phyloP scores from a whole-genome alignment of 2,329 filamentous ascomycete genomes.

The Colletotrichum melonis region DNA sequence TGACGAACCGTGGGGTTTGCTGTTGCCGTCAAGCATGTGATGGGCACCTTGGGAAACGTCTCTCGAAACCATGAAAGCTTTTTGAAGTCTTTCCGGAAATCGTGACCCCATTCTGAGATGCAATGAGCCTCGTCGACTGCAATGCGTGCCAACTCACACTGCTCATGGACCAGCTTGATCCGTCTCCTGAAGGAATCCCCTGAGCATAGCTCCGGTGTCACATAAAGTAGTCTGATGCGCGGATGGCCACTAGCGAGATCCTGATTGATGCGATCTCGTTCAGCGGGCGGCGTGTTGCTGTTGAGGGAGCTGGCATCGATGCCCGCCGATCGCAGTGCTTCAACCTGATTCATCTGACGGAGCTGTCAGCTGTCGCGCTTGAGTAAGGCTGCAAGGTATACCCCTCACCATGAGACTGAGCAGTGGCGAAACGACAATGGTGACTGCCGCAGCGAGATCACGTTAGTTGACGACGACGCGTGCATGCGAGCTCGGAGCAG shows the following conservation, averaged over 20 bases:
- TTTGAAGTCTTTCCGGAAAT: constrained; percentile 94
- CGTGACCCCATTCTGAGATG: constrained; percentile 98
- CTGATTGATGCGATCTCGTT: constrained; percentile 76
- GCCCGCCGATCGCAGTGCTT: constrained; percentile 77
- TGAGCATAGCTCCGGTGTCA: constrained; percentile 91
- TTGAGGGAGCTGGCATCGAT: constrained; percentile 90
- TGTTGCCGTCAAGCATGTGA: constrained; percentile 93
- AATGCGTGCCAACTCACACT: constrained; percentile 87
- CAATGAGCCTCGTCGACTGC: constrained; percentile 97
- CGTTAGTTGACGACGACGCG: constrained; percentile 38
- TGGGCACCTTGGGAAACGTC: constrained; percentile 84
- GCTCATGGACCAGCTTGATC: constrained; percentile 78
- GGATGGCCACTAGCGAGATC: constrained; percentile 93
- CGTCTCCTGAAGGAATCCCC: constrained; percentile 81
- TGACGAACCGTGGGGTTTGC: constrained; percentile 83
- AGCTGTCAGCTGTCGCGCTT: constrained; percentile 13
- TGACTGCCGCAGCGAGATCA: constrained; percentile 65
- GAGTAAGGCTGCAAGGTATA: constrained; percentile 12
- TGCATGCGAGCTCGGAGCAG: constrained; percentile 14
- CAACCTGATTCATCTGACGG: constrained; percentile 87
- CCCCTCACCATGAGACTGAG: constrained; percentile 83
- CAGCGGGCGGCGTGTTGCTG: constrained; percentile 76
- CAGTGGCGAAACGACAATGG: constrained; percentile 89
- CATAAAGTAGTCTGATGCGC: constrained; percentile 84
- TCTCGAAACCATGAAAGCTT: constrained; percentile 86